These are phyloP conservation scores for Fusarium proliferatum DNA, from an alignment of 2,329 filamentous ascomycete genomes.

Conservation along the genomic window DNA sequence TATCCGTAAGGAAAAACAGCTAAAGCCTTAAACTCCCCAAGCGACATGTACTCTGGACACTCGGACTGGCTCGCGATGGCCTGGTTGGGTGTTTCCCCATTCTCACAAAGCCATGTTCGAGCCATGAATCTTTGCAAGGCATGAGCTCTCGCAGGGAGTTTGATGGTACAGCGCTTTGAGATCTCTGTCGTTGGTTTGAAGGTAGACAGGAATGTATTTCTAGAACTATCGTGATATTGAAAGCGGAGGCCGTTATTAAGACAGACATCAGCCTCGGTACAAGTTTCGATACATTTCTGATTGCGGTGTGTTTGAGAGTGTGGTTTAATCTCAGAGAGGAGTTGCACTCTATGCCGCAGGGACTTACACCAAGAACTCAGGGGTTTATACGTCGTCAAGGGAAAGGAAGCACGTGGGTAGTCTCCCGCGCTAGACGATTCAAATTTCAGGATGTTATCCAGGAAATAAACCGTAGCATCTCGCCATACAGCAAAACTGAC, in stretches of 20 bases:
- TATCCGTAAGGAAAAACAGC: slow-evolving; percentile 26
- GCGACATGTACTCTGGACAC: slow-evolving; percentile 60
- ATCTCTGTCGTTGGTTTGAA: background rate
- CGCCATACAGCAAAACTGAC: slow-evolving; percentile 59
- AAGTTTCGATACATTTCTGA: background rate
- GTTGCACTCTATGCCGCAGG: slow-evolving; percentile 11
- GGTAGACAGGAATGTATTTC: background rate
- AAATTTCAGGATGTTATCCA: slow-evolving; percentile 52
- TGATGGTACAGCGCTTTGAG: slow-evolving; percentile 24
- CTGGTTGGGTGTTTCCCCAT: slow-evolving; percentile 56
- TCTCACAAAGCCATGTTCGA: background rate
- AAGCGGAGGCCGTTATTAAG: slow-evolving; percentile 41
- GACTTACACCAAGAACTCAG: slow-evolving; percentile 3
- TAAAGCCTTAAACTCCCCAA: slow-evolving; percentile 64
- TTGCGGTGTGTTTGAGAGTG: slow-evolving; percentile 25
- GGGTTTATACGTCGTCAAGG: slow-evolving; percentile 8
- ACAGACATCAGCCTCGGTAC: slow-evolving; percentile 28
- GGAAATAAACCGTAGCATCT: slow-evolving; percentile 57
- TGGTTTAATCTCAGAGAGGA: slow-evolving; percentile 36
- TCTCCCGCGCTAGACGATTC: background rate
- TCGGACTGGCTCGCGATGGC: slow-evolving; percentile 61
- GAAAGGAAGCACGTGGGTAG: background rate
- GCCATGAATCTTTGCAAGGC: slow-evolving; percentile 29
- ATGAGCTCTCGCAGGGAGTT: slow-evolving; percentile 16
- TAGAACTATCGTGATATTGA: slow-evolving; percentile 25